Conservation (phyloP, 176 grass and related monocot genomes). For the Neostapfia colusana region DNA sequence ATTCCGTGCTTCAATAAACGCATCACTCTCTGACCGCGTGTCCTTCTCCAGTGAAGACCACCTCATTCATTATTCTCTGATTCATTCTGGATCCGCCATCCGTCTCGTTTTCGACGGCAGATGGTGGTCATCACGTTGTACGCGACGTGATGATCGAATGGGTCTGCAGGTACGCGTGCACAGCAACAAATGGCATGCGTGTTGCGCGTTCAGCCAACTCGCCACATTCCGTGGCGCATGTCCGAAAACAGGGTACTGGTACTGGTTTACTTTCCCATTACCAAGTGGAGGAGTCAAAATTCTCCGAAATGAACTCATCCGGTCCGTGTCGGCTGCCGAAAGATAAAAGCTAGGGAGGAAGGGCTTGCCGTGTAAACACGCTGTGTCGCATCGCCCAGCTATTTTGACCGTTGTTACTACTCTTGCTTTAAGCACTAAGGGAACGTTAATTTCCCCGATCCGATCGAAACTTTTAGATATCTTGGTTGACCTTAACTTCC, state of each 20-base stretch:
- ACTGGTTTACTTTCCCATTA: too few relatives aligned
- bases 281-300: background rate
- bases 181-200: background rate
- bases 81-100: background rate
- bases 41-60: background rate
- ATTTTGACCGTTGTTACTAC: background rate
- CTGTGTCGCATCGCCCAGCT: background rate
- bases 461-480: background rate
- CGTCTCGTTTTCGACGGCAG: background rate
- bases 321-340: background rate
- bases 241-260: too few relatives aligned
- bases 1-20: conserved; percentile 8
- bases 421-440: background rate
- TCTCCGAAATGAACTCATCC: background rate
- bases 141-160: background rate
- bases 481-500: background rate
- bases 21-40: background rate
- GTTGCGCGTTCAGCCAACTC: background rate
- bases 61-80: background rate
- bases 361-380: background rate
- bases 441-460: background rate
- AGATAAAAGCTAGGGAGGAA: background rate
- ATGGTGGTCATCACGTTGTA: background rate
- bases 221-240: background rate
- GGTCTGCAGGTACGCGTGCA: background rate